A percentile compares a stretch with the other conserved stretches of the same genome.
Evolutionary conservation across 2,329 filamentous ascomycete genomes (phyloP).

Genomic region (Blastomyces gilchristii): DNA sequence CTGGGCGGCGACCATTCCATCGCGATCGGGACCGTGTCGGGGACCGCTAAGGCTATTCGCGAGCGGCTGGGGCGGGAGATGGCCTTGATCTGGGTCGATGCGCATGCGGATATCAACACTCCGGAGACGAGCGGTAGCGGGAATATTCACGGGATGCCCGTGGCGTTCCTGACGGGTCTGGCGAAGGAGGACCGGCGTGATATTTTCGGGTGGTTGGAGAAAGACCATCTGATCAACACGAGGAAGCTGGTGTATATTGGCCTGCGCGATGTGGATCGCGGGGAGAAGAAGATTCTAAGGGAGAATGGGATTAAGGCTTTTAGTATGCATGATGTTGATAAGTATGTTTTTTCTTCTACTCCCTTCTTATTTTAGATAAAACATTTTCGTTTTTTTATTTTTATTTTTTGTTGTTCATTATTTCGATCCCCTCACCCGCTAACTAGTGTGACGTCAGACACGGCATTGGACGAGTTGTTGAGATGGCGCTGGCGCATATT

Average conservation of each 20-base stretch:
- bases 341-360: constrained; percentile 40
- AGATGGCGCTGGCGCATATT: constrained; percentile 96
- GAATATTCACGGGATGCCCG: constrained; percentile 97
- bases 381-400: not conserved
- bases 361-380: not conserved
- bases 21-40: constrained; percentile 85
- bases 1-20: constrained; percentile 95
- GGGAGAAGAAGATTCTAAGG: constrained; percentile 82
- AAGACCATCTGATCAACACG: constrained; percentile 49
- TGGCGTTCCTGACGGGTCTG: constrained; percentile 80
- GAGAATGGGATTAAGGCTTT: constrained; percentile 92
- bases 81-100: constrained; percentile 97
- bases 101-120: constrained; percentile 95
- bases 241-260: constrained; percentile 96
- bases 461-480: constrained; percentile 90
- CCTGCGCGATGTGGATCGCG: constrained; percentile 80
- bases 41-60: constrained; percentile 72
- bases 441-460: constrained; percentile 43
- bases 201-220: constrained; percentile 79
- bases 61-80: constrained; percentile 73
- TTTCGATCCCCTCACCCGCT: constrained; percentile 6
- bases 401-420: not conserved
- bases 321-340: constrained; percentile 96
- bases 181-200: constrained; percentile 65
- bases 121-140: constrained; percentile 82